A percentile compares a stretch with the other conserved stretches of the same genome.
Conservation (phyloP, 106 monocot genomes). For the Xerophyta viscosa region DNA sequence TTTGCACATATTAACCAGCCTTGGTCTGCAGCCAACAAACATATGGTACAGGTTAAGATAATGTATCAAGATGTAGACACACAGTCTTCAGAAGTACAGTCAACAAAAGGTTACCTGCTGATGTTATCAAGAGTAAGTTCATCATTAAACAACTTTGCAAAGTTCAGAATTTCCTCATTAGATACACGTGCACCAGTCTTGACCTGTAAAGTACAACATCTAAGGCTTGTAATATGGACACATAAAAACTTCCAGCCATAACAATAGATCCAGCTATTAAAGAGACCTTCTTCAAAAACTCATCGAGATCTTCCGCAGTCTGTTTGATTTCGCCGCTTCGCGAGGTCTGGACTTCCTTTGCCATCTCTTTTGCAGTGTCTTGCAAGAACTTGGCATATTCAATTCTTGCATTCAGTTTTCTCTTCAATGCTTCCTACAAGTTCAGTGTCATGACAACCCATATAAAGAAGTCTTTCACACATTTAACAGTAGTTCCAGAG, state of each 20-base stretch:
- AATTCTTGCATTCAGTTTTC: constrained; percentile 78
- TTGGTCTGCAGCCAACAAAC: constrained; percentile 51
- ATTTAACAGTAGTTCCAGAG: too few species aligned
- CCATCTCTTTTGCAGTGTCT: constrained; percentile 94
- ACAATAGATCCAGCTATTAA: too few species aligned
- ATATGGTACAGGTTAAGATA: not conserved
- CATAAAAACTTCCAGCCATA: too few species aligned
- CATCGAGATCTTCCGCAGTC: constrained; percentile 94
- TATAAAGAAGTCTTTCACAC: too few species aligned
- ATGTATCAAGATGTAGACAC: too few species aligned
- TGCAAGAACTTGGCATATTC: constrained; percentile 96
- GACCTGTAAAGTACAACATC: constrained; percentile 36
- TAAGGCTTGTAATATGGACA: too few species aligned
- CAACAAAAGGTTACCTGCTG: constrained; percentile 54
- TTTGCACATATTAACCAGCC: constrained; percentile 96
- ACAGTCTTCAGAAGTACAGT: not conserved
- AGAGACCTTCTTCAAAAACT: constrained; percentile 89
- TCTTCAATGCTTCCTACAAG: constrained; percentile 72
- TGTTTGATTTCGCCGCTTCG: constrained; percentile 85
- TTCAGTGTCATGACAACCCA: too few species aligned
- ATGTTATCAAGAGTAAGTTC: constrained; percentile 96
- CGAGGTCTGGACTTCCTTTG: constrained; percentile 81
- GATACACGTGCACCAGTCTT: constrained; percentile 75
- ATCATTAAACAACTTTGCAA: constrained; percentile 95
- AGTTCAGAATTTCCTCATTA: constrained; percentile 92